phyloP scores from a whole-genome alignment of 2,329 filamentous ascomycete genomes.

The Epichloe bromicola region DNA sequence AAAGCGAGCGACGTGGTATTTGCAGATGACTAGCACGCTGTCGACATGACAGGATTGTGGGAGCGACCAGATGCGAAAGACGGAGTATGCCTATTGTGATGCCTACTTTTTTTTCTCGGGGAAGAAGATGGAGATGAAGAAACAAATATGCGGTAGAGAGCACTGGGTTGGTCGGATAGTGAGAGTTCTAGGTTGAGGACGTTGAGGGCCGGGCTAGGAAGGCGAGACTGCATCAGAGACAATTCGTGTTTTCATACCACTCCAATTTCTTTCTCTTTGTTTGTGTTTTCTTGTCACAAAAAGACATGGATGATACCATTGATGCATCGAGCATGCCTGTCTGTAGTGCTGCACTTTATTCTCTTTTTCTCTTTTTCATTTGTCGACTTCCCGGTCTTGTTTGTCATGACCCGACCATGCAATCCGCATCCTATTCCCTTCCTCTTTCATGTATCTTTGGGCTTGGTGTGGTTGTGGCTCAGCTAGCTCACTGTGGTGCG shows the following conservation, averaged over 20 bases:
- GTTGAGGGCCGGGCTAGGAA: not conserved
- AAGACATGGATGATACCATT: conserved; percentile 30
- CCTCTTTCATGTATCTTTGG: not conserved
- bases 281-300: conserved; percentile 18
- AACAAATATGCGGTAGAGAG: not conserved
- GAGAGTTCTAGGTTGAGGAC: not conserved
- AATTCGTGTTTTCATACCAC: not conserved
- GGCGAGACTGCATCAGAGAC: not conserved
- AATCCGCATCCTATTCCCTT: not conserved
- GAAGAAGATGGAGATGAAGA: not conserved
- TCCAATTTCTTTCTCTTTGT: conserved; percentile 12
- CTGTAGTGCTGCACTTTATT: conserved; percentile 12
- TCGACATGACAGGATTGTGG: not conserved
- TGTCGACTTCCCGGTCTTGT: conserved; percentile 8
- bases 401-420: not conserved
- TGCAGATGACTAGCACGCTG: not conserved
- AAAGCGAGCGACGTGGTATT: conserved; percentile 7
- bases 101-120: not conserved
- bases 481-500: not conserved
- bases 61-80: not conserved
- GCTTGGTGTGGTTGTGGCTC: not conserved
- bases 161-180: not conserved
- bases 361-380: conserved; percentile 12
- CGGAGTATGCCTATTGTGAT: not conserved
- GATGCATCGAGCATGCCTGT: conserved; percentile 23